A percentile compares a stretch with the other conserved stretches of the same genome.
Conservation (phyloP, 192 early-diverging fungal species). For the Coemansia sp. region DNA sequence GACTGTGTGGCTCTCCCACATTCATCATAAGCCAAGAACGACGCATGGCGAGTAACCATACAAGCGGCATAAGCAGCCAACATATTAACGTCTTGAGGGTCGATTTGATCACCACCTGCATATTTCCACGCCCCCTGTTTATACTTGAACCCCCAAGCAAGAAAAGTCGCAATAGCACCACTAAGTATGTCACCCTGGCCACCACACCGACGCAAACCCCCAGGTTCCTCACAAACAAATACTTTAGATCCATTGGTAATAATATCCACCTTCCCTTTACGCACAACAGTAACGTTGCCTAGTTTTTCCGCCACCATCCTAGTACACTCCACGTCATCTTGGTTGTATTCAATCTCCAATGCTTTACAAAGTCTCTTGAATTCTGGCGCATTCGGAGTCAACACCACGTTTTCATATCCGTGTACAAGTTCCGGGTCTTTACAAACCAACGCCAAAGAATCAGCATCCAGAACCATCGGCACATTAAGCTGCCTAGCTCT, state of each 20-base stretch:
- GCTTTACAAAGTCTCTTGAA: constrained; percentile 75
- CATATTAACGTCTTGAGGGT: constrained; percentile 50
- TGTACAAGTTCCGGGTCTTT: constrained; percentile 68
- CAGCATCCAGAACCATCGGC: constrained; percentile 92
- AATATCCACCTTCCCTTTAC: constrained; percentile 76
- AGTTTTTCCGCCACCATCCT: constrained; percentile 64
- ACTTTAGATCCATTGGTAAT: constrained; percentile 75
- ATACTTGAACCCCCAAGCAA: constrained; percentile 82
- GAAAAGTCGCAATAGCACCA: constrained; percentile 79
- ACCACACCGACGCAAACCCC: constrained; percentile 85
- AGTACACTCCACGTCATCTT: constrained; percentile 38
- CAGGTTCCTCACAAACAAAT: constrained; percentile 62
- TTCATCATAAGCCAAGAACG: constrained; percentile 49
- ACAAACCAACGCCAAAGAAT: constrained; percentile 80
- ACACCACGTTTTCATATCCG: constrained; percentile 71
- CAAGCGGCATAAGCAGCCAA: constrained; percentile 67
- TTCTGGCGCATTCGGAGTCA: constrained; percentile 91
- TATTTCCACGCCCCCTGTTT: constrained; percentile 63
- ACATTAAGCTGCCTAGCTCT: constrained; percentile 63
- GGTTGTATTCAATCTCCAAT: constrained; percentile 35
- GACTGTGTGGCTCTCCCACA: constrained; percentile 46
- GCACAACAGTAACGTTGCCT: constrained; percentile 77
- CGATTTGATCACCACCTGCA: constrained; percentile 23
- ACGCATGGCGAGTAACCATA: constrained; percentile 46
- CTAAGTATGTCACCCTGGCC: constrained; percentile 95